Base-by-base conservation (phyloP, 306 rosid genomes). In the Senna siamea region DNA sequence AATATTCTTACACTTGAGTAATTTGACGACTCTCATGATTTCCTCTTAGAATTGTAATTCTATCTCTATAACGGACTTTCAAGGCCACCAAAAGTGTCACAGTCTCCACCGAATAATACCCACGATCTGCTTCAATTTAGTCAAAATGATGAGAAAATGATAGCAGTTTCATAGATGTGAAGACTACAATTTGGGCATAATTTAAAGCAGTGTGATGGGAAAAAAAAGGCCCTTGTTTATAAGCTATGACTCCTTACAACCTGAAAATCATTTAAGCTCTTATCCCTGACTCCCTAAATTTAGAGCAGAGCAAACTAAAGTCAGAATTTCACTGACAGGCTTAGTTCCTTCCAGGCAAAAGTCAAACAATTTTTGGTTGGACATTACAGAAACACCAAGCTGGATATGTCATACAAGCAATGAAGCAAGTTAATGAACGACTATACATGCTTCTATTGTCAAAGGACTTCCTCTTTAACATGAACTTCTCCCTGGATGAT, bases 1-100 rank as follows among this genome's bases (percentile, higher is more conserved):
- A 59, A 55, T 34, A 58, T 66, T 38, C 96, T 88, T 91, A 94
- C 98, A 94, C 98, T 94, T 94, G 98, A 78, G 98, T 94, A 69
- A 94, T 94, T 76, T 94, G 98, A 78, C 98, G 90, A 64, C 88
- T 94, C 85, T 94, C 98, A 50, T 94, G 98, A 83, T 94, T 94
- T 82, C 98, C 98, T 77, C 98, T 87, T 60, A 89, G 90, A 76
- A 94, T 88, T 64, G 98, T 94, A 79, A 94, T 87, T 86, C 98
- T 91, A 82, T 94, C 97, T 73, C 98, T 85, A 72, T 88, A 91
- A 53, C 98, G 97, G 57, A 91, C 97, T 87, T 94, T 94, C 86
- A 94, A 82, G 47, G 98, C 96, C 81, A 94, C 97, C 64, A 94
- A 84, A 76, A 94, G 98, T 2, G 98, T 66, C 80, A 94, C 97